A percentile compares a stretch with the other conserved stretches of the same genome.
These are phyloP conservation scores for Anisogramma anomala DNA, from an alignment of 2,329 filamentous ascomycete species.

Conservation along the genomic window DNA sequence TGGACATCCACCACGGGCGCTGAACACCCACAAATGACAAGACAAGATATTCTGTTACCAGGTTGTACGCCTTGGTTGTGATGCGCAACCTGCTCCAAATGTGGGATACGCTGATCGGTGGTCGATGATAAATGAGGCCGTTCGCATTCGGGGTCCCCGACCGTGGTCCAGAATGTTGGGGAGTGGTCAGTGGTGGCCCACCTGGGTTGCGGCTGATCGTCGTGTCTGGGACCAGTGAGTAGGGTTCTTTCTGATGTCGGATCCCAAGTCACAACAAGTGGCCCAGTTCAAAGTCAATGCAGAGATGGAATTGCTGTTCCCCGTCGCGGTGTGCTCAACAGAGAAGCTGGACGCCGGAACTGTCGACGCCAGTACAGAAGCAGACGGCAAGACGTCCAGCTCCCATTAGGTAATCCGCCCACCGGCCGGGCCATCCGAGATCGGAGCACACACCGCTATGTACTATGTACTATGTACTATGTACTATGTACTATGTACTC, in stretches of 20 bases:
- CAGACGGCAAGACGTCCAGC: no score
- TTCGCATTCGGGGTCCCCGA: not conserved
- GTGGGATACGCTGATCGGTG: not conserved
- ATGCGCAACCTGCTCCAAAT: not conserved
- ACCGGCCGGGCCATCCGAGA: no score
- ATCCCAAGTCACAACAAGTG: not conserved
- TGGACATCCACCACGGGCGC: not conserved
- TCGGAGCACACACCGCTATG: no score
- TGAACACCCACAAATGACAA: not conserved
- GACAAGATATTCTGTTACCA: not conserved
- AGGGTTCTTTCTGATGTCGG: not conserved
- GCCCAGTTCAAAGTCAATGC: not conserved
- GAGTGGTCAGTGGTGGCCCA: not conserved
- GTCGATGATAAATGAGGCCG: not conserved
- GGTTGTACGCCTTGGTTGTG: conserved; percentile 1
- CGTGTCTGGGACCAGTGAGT: not conserved
- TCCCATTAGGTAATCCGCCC: no score
- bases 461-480: no score
- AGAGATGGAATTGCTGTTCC: not conserved
- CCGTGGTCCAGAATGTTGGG: no score
- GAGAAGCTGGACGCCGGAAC: not conserved
- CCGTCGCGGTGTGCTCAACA: not conserved
- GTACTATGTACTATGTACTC: no score
- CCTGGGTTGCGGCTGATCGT: not conserved
- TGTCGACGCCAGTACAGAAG: no score